Percentiles rank a stretch among this genome's conserved stretches.
These are phyloP conservation scores for Leishmania mexicana DNA, from an alignment of 208 protist species.

Conservation along the genomic window DNA sequence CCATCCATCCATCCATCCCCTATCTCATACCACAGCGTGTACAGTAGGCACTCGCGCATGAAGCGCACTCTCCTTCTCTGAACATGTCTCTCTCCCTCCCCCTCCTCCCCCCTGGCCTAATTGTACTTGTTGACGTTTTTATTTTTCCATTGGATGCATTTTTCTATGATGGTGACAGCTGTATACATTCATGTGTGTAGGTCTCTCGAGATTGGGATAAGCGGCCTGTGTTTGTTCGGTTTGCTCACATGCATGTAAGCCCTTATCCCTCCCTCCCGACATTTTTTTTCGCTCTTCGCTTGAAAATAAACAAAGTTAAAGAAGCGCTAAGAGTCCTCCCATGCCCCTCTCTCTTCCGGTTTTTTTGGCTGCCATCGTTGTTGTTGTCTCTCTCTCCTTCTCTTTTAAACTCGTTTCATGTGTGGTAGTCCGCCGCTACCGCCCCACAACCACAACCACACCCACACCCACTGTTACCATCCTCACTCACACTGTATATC, in stretches of 20 bases:
- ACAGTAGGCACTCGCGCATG: no score
- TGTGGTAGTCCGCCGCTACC: background rate
- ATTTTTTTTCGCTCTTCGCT: no score
- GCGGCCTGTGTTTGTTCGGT: background rate
- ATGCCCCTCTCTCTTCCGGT: background rate
- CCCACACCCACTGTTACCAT: background rate
- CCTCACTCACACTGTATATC: background rate
- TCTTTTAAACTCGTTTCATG: no score
- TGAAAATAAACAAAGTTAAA: background rate
- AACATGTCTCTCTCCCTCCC: no score
- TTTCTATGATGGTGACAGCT: background rate
- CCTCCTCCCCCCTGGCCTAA: background rate
- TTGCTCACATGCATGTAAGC: background rate
- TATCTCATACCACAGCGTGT: no score
- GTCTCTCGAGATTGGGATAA: background rate
- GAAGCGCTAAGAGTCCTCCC: background rate
- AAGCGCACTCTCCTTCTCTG: no score
- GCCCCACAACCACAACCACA: no score
- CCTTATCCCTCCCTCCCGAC: background rate
- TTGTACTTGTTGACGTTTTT: background rate
- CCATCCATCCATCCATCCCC: no score
- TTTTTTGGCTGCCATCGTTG: background rate
- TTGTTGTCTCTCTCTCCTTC: background rate
- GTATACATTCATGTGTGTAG: background rate
- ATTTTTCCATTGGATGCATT: background rate